Conservation (phyloP, 176 grass and related monocot genomes). For the Oryza australiensis region DNA sequence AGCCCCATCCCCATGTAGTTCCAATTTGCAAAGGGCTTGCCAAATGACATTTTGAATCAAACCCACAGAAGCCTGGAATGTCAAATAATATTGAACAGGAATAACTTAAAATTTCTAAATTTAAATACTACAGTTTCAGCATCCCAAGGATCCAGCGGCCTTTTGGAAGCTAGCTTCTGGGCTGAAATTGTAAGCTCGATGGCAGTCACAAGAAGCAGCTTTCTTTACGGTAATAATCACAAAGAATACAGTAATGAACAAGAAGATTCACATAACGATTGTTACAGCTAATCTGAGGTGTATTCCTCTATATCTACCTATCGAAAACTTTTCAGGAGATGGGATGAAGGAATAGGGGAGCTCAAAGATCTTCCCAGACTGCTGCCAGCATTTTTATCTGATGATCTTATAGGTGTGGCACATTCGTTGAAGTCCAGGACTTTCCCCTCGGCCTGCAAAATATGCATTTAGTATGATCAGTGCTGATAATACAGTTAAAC, state of each 20-base stretch:
- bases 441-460: slow-evolving; percentile 60
- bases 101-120: neutral
- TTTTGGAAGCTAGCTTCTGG: slow-evolving; percentile 33
- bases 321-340: slow-evolving; percentile 58
- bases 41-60: too few relatives aligned
- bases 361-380: slow-evolving; percentile 40
- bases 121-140: slow-evolving; percentile 20
- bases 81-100: neutral
- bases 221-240: neutral
- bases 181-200: slow-evolving; percentile 24
- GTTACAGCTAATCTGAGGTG: slow-evolving; percentile 27
- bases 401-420: slow-evolving; percentile 51
- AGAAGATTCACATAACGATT: slow-evolving; percentile 20
- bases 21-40: neutral
- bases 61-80: neutral
- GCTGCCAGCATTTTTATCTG: slow-evolving; percentile 38
- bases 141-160: slow-evolving; percentile 26
- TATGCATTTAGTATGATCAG: slow-evolving; percentile 11
- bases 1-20: neutral
- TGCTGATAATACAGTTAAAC: neutral
- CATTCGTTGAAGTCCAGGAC: slow-evolving; percentile 88
- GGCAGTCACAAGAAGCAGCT: neutral
- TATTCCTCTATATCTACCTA: slow-evolving; percentile 39
- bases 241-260: neutral
- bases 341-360: slow-evolving; percentile 59